Evolutionary conservation across 148 eudicot species (phyloP).

Genomic region (Camellia sinensis): DNA sequence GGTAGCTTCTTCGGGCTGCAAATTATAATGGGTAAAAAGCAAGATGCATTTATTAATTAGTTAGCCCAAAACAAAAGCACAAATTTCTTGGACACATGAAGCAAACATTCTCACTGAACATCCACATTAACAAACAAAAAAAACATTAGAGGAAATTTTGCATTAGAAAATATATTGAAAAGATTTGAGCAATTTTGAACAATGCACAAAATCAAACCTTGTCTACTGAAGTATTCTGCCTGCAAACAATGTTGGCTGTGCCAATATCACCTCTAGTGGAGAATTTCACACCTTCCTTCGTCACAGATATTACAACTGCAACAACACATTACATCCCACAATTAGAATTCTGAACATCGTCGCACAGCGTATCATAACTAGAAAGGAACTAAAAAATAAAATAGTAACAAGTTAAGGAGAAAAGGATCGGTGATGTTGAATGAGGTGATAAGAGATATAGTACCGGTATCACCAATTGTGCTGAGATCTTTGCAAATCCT

Average conservation of each 20-base stretch:
- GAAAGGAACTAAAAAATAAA: background rate
- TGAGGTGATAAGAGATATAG: background rate
- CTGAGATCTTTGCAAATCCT: constrained; percentile 50
- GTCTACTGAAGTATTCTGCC: constrained; percentile 49
- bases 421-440: background rate
- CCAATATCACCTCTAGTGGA: constrained; percentile 74
- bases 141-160: background rate
- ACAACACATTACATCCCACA: constrained; percentile 3
- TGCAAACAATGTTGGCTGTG: constrained; percentile 54
- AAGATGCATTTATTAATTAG: background rate
- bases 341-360: background rate
- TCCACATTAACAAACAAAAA: background rate
- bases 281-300: constrained; percentile 69
- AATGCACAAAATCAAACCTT: constrained; percentile 34
- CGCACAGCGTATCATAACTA: background rate
- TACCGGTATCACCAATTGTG: constrained; percentile 68
- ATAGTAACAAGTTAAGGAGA: background rate
- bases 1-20: constrained; percentile 62
- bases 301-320: constrained; percentile 58
- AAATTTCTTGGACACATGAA: background rate
- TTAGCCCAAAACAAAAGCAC: background rate
- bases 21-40: constrained; percentile 1
- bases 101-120: background rate
- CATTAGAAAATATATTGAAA: background rate
- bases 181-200: background rate